phyloP scores from a whole-genome alignment of 257 asterid genomes.

The Misopates orontium region DNA sequence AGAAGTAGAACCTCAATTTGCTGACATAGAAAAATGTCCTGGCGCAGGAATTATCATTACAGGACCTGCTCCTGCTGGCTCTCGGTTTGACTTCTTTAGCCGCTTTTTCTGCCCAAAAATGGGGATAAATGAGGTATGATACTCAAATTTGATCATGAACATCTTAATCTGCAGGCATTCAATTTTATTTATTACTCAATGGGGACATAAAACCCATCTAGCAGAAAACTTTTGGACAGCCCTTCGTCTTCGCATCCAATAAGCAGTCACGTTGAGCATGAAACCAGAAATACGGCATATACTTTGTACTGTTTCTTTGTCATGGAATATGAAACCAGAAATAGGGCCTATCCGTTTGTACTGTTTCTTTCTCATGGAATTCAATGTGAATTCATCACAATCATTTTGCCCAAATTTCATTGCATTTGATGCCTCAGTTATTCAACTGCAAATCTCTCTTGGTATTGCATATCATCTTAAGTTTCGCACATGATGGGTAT shows the following conservation, averaged over 20 bases:
- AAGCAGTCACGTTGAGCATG: not conserved
- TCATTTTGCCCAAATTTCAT: no score
- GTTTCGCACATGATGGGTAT: no score
- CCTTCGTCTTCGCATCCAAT: not conserved
- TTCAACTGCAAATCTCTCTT: no score
- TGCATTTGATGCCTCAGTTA: no score
- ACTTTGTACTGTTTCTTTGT: no score
- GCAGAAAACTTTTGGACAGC: not conserved
- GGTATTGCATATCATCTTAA: no score
- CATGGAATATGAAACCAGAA: no score
- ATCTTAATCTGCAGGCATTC: not conserved
- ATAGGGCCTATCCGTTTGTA: not conserved
- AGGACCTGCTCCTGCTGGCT: constrained; percentile 69
- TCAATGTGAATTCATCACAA: no score
- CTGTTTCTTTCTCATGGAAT: no score
- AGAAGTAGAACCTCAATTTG: constrained; percentile 53
- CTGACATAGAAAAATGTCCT: constrained; percentile 46
- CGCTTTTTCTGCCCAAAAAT: constrained; percentile 82
- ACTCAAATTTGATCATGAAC: constrained; percentile 9
- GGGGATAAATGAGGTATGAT: constrained; percentile 66
- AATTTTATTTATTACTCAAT: not conserved
- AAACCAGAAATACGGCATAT: no score
- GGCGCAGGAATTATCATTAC: constrained; percentile 75
- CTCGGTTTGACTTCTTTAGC: constrained; percentile 74
- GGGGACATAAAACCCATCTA: not conserved